Base-by-base conservation (phyloP, 169 alveolate genomes). In the Plasmodium gallinaceum region DNA sequence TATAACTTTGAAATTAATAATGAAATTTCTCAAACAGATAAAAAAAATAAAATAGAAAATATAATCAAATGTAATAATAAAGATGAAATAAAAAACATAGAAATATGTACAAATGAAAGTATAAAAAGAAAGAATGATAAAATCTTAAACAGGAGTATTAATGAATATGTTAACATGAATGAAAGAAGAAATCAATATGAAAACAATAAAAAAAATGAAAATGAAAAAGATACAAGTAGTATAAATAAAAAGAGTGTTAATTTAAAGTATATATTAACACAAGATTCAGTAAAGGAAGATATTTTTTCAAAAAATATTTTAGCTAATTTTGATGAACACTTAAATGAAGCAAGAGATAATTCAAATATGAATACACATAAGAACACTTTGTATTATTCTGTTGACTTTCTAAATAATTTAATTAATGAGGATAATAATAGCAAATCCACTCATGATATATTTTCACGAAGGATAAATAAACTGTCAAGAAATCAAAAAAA, bases 401-500 rank as follows among this genome's bases (percentile, higher is more conserved):
- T 66, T 48, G 62, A 75, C 43, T 14, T 10, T 54, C 26, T n/a
- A 54, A 51, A 16, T 0, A 22, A 46, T 46, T 1, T 20, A 20
- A 51, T 61, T 20, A 65, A 24, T 64, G 65, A 78, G 8, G 39
- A 51, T 42, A 52, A 18, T 10, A 22, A 26, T 45, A 45, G 26
- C 8, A 52, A 18, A 2, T 4, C 7, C 5, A 5, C 60, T 7
- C 58, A 58, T 16, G 75, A 75, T 75, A 14, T 61, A 24, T 51
- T 60, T 46, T 10, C 42, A 14, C 22, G 74, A 9, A 64, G 48
- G 46, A 65, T 64, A 20, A 71, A 78, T 7, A 26, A 51, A 7
- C 7, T 52, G n/a, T 58, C 16, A 22, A 57, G 64, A 65, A 65
- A 46, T 22, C 64, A 65, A 78, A 78, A 64, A 78, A 78, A 64